Percentiles rank a stretch among this genome's conserved stretches.
Conservation (phyloP, 129 eudicot genomes). For the Kitagawia praeruptora region DNA sequence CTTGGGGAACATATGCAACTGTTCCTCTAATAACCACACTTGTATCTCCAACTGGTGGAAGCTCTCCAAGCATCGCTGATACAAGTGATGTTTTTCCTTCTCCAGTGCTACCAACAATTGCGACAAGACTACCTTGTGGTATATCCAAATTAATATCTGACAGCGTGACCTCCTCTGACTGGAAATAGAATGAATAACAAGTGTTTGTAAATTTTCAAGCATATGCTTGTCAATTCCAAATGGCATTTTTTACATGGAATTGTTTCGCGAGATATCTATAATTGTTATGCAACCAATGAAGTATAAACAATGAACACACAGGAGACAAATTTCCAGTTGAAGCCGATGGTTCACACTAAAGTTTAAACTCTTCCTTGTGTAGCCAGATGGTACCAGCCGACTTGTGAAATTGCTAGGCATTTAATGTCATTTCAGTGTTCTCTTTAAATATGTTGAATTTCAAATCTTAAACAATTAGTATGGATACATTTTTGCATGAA, state of each 20-base stretch:
- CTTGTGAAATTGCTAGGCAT: neutral
- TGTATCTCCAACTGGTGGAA: too few species aligned
- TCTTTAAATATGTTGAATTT: too few species aligned
- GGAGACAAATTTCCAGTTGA: neutral
- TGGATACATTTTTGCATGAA: neutral
- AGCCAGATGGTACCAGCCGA: neutral
- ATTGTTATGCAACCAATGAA: neutral
- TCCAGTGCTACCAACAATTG: too few species aligned
- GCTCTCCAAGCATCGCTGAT: too few species aligned
- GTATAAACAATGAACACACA: neutral
- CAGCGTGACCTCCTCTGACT: slow-evolving; percentile 67
- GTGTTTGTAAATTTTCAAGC: neutral
- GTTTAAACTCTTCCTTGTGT: neutral
- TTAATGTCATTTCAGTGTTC: neutral
- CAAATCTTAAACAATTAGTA: neutral
- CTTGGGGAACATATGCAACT: too few species aligned
- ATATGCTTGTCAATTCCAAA: neutral
- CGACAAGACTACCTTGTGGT: too few species aligned
- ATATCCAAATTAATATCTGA: too few species aligned
- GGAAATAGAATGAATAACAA: slow-evolving; percentile 17
- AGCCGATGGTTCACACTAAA: neutral
- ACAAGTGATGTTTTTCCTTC: too few species aligned
- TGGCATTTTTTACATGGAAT: neutral
- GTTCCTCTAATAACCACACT: too few species aligned
- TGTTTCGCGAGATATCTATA: neutral